Evolutionary conservation across 78 protist species (phyloP).

Genomic region (Corallochytrium limacisporum): DNA sequence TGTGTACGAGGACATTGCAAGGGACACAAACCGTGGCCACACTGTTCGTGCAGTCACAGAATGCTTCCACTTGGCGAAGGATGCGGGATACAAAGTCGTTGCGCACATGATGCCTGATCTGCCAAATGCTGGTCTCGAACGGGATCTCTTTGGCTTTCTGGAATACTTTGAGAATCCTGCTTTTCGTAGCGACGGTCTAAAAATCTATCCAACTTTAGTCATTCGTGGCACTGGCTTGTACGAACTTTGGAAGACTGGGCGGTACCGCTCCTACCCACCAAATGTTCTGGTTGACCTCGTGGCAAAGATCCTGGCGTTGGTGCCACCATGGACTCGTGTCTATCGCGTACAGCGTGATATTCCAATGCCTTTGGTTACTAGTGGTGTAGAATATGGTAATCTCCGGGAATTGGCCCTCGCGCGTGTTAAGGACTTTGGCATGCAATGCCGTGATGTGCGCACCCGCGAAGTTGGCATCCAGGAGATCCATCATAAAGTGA

Average conservation of each 20-base stretch:
- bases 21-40: slow-evolving; percentile 82
- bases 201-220: slow-evolving; percentile 88
- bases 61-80: slow-evolving; percentile 59
- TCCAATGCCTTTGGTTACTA: slow-evolving; percentile 86
- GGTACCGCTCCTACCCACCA: slow-evolving; percentile 55
- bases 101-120: slow-evolving; percentile 97
- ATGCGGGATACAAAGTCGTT: slow-evolving; percentile 88
- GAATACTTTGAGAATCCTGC: slow-evolving; percentile 75
- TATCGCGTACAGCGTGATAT: slow-evolving; percentile 87
- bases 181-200: slow-evolving; percentile 85
- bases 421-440: slow-evolving; percentile 58
- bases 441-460: slow-evolving; percentile 5
- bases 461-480: slow-evolving; percentile 70
- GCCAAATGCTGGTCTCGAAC: slow-evolving; percentile 69
- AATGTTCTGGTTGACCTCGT: slow-evolving; percentile 17
- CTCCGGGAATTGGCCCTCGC: slow-evolving; percentile 68
- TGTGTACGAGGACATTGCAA: slow-evolving; percentile 74
- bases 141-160: slow-evolving; percentile 55
- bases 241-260: slow-evolving; percentile 69
- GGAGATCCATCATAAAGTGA: slow-evolving; percentile 39
- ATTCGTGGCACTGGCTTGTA: slow-evolving; percentile 80
- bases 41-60: slow-evolving; percentile 56
- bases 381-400: slow-evolving; percentile 88
- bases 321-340: slow-evolving; percentile 92
- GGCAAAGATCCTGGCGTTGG: slow-evolving; percentile 55